phyloP scores from a whole-genome alignment of 2,329 filamentous ascomycete genomes.

The Periconia sp. region DNA sequence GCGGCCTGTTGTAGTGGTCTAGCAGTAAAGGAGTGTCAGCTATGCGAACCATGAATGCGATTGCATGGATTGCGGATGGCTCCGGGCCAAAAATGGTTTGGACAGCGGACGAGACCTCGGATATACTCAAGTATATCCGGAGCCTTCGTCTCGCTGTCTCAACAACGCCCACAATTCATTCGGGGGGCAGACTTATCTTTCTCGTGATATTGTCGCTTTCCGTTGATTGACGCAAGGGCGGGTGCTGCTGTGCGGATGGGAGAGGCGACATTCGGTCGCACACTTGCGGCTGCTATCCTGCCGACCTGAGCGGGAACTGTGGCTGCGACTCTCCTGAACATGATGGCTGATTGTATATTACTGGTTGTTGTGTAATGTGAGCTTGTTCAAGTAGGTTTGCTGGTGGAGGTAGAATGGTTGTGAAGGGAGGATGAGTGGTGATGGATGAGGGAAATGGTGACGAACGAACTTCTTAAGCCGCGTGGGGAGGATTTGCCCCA shows the following conservation, averaged over 20 bases:
- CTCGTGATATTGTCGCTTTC: conserved; percentile 62
- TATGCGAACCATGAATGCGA: conserved; percentile 19
- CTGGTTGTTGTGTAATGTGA: conserved; percentile 8
- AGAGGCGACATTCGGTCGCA: conserved; percentile 52
- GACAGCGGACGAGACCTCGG: conserved; percentile 5
- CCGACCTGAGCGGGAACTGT: conserved; percentile 56
- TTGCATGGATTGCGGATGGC: conserved; percentile 1
- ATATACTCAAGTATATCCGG: conserved; percentile 2
- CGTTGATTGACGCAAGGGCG: conserved; percentile 40
- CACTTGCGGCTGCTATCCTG: conserved; percentile 52
- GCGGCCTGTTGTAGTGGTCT: conserved; percentile 79
- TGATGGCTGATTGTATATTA: conserved; percentile 37
- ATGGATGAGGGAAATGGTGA: background rate
- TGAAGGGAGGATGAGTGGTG: conserved; percentile 17
- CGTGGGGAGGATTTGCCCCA: conserved; percentile 20
- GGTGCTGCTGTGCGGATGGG: conserved; percentile 48
- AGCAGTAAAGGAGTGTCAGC: conserved; percentile 57
- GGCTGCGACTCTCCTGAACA: conserved; percentile 61
- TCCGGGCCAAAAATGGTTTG: background rate
- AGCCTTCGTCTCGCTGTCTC: conserved; percentile 12
- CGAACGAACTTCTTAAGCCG: no score
- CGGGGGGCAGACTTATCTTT: conserved; percentile 57
- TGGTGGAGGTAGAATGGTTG: conserved; percentile 6
- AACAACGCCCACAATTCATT: background rate
- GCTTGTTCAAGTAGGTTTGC: conserved; percentile 10